Conservation (phyloP, 108 stramenopile species). For the Fragilaria radians region DNA sequence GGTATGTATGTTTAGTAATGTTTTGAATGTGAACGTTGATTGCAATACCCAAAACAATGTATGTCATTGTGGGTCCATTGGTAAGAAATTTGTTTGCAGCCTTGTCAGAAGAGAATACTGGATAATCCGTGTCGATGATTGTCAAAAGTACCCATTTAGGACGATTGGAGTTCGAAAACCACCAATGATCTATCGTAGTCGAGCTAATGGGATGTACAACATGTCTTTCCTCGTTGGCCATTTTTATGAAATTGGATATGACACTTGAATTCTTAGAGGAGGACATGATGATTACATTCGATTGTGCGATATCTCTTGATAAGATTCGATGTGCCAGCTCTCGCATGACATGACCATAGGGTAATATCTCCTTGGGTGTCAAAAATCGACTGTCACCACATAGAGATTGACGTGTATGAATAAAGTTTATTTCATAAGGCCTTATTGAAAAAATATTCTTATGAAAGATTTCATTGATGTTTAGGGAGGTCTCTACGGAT, state of each 20-base stretch:
- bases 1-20: constrained; percentile 6
- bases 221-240: neutral
- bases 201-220: constrained; percentile 7
- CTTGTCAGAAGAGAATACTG: constrained; percentile 1
- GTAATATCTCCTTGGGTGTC: neutral
- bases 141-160: constrained; percentile 27
- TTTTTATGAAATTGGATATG: constrained; percentile 1
- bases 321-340: constrained; percentile 30
- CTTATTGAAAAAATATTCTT: too few relatives aligned
- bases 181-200: constrained; percentile 18
- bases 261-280: constrained; percentile 12
- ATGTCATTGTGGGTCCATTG: constrained; percentile 17
- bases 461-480: too few relatives aligned
- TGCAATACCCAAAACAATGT: constrained; percentile 18
- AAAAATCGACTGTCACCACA: neutral
- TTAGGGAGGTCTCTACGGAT: too few relatives aligned
- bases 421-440: too few relatives aligned
- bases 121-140: constrained; percentile 12
- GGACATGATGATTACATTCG: constrained; percentile 31
- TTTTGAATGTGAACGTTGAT: constrained; percentile 19
- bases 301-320: constrained; percentile 34
- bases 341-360: constrained; percentile 26
- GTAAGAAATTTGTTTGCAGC: constrained; percentile 9
- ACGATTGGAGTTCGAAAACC: neutral
- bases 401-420: neutral